Evolutionary conservation across 164 flowering plant species (phyloP).

Genomic region (Santalum album): DNA sequence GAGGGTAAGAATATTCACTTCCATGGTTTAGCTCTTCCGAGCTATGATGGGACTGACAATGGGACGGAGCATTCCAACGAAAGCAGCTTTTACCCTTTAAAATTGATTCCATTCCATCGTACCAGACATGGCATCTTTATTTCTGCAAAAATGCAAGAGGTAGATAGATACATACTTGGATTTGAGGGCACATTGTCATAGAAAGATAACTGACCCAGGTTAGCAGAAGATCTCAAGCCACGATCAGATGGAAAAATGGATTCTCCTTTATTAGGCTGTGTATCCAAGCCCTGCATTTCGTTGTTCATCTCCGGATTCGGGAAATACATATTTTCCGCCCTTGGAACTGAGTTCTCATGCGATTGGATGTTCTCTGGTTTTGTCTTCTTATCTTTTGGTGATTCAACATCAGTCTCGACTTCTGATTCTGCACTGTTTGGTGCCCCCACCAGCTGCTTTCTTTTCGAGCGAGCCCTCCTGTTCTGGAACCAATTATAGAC

Average conservation of each 20-base stretch:
- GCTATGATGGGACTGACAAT: no score
- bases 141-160: no score
- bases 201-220: slow-evolving; percentile 5
- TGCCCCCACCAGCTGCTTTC: slow-evolving; percentile 39
- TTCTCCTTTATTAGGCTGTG: slow-evolving; percentile 2
- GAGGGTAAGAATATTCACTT: no score
- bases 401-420: slow-evolving; percentile 18
- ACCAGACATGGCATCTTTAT: no score
- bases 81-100: no score
- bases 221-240: slow-evolving; percentile 5
- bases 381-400: slow-evolving; percentile 17
- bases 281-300: slow-evolving; percentile 8
- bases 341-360: slow-evolving; percentile 3
- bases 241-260: slow-evolving; percentile 8
- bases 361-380: slow-evolving; percentile 12
- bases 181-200: slow-evolving; percentile 2
- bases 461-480: slow-evolving; percentile 80
- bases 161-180: slow-evolving; percentile 8
- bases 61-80: no score
- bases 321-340: slow-evolving; percentile 8
- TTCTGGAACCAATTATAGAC: slow-evolving; percentile 96
- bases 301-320: slow-evolving; percentile 15
- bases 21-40: no score
- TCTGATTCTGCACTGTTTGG: slow-evolving; percentile 34
- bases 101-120: no score